Evolutionary conservation across 108 stramenopile genomes (phyloP).

Genomic region (Chaetoceros muelleri): DNA sequence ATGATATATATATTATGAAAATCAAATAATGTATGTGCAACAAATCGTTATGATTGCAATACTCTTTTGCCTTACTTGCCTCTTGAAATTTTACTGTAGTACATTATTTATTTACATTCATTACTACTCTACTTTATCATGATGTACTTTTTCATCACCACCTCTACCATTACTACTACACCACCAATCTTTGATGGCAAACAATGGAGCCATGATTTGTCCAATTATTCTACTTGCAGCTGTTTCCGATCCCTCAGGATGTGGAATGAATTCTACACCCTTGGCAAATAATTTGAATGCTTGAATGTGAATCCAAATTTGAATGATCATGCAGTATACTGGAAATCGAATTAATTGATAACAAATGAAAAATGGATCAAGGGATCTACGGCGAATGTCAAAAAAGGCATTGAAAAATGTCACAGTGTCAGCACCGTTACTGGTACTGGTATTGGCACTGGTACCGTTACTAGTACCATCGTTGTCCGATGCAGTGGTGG

Average conservation of each 20-base stretch:
- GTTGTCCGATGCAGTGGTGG: not conserved
- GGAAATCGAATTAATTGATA: constrained; percentile 50
- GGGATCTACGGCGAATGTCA: constrained; percentile 13
- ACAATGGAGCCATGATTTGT: constrained; percentile 44
- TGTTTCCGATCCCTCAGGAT: constrained; percentile 70
- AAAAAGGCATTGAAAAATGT: constrained; percentile 39
- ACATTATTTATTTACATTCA: too few species aligned
- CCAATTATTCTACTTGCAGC: constrained; percentile 51
- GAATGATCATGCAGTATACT: constrained; percentile 60
- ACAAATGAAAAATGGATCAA: constrained; percentile 39
- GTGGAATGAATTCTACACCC: constrained; percentile 63
- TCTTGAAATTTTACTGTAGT: too few species aligned
- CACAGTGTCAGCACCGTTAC: constrained; percentile 1
- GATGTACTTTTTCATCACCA: too few species aligned
- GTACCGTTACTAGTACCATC: constrained; percentile 1
- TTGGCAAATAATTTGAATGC: constrained; percentile 63
- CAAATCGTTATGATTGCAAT: too few species aligned
- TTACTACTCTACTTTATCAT: too few species aligned
- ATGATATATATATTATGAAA: too few species aligned
- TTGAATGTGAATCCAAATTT: constrained; percentile 85
- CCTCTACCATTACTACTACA: too few species aligned
- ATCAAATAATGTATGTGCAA: too few species aligned
- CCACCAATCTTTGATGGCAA: constrained; percentile 39
- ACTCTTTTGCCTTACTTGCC: too few species aligned
- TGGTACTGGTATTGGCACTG: too few species aligned